Evolutionary conservation across 2,329 filamentous ascomycete genomes (phyloP).

Genomic region (Sclerotinia trifoliorum): DNA sequence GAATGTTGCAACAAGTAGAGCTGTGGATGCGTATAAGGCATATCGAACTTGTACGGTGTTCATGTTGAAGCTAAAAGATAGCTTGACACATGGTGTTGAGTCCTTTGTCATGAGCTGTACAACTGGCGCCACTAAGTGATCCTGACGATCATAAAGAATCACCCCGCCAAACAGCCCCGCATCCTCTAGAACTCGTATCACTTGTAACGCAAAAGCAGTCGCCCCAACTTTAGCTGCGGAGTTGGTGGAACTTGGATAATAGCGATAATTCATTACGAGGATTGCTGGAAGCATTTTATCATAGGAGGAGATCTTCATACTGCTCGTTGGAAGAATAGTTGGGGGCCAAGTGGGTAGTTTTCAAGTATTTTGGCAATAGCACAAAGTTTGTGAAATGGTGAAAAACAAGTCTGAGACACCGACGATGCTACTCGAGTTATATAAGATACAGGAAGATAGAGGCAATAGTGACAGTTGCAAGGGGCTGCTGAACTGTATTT

Average conservation of each 20-base stretch:
- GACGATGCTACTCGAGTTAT: conserved; percentile 16
- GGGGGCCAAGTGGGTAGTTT: conserved; percentile 16
- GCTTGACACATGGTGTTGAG: conserved; percentile 21
- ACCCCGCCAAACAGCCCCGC: conserved; percentile 25
- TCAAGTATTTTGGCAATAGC: conserved; percentile 11
- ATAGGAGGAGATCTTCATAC: neutral
- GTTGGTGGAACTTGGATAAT: conserved; percentile 24
- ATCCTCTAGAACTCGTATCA: conserved; percentile 22
- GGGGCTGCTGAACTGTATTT: neutral
- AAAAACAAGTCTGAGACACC: neutral
- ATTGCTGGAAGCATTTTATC: conserved; percentile 26
- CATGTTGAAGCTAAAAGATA: conserved; percentile 26
- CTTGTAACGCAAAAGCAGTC: conserved; percentile 26
- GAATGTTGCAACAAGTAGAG: conserved; percentile 18
- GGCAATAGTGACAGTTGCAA: conserved; percentile 6
- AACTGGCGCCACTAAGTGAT: conserved; percentile 19
- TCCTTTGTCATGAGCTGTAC: conserved; percentile 20
- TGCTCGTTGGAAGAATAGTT: neutral
- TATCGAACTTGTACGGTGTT: conserved; percentile 21
- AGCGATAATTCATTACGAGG: conserved; percentile 24
- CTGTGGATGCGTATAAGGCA: conserved; percentile 22
- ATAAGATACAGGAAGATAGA: conserved; percentile 15
- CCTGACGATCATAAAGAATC: conserved; percentile 26
- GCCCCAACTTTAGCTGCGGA: conserved; percentile 25
- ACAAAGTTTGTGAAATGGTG: conserved; percentile 12